Evolutionary conservation across 2,329 filamentous ascomycete genomes (phyloP).

Genomic region (Venturia effusa): DNA sequence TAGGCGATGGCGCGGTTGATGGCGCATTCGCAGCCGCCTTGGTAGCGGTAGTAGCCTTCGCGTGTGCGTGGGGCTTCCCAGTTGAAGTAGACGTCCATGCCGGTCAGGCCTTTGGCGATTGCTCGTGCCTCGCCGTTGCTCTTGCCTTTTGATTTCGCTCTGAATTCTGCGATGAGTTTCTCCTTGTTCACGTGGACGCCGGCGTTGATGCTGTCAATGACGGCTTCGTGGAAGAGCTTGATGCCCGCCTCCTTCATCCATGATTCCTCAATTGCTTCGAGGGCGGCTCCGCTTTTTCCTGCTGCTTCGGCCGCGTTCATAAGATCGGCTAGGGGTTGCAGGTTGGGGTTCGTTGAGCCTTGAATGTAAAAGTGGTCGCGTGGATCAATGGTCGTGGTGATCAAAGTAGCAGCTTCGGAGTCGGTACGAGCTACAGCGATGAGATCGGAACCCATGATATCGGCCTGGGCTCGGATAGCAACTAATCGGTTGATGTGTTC

Average conservation of each 20-base stretch:
- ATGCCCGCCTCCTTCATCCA: slow-evolving; percentile 73
- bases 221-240: slow-evolving; percentile 84
- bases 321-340: slow-evolving; percentile 79
- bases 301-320: slow-evolving; percentile 76
- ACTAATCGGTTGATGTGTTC: slow-evolving; percentile 98
- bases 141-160: slow-evolving; percentile 63
- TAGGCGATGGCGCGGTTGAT: slow-evolving; percentile 86
- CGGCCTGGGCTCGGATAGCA: slow-evolving; percentile 91
- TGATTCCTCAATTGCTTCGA: slow-evolving; percentile 85
- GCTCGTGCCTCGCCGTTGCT: slow-evolving; percentile 71
- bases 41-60: slow-evolving; percentile 89
- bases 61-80: slow-evolving; percentile 90
- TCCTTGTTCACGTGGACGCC: slow-evolving; percentile 58
- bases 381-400: slow-evolving; percentile 91
- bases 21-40: slow-evolving; percentile 83
- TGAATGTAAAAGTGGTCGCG: slow-evolving; percentile 92
- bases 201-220: slow-evolving; percentile 68
- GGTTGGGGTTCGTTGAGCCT: slow-evolving; percentile 72
- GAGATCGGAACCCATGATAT: slow-evolving; percentile 94
- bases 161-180: slow-evolving; percentile 56
- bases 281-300: slow-evolving; percentile 67
- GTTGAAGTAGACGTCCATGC: slow-evolving; percentile 78
- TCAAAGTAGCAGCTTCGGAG: slow-evolving; percentile 93
- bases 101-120: slow-evolving; percentile 66
- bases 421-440: slow-evolving; percentile 89